phyloP scores from a whole-genome alignment of 768 basidiomycete genomes.

The Paxillus rubicundulus region DNA sequence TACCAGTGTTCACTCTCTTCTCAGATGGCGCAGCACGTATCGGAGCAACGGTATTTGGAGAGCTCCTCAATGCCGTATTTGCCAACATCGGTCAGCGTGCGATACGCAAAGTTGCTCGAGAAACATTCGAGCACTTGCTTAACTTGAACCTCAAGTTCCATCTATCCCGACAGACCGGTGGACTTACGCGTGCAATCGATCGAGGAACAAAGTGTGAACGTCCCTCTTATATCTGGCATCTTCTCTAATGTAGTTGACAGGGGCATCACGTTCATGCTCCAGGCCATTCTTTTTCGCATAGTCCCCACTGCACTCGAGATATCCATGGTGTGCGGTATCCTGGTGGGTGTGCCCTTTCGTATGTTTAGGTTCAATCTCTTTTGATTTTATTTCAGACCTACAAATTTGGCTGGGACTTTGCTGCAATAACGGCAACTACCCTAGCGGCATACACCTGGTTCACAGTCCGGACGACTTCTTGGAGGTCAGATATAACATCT shows the following conservation, averaged over 20 bases:
- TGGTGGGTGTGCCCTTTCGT: conserved; percentile 50
- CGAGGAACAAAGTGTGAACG: conserved; percentile 86
- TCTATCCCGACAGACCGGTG: conserved; percentile 90
- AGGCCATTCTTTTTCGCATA: conserved; percentile 91
- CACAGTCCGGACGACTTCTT: conserved; percentile 92
- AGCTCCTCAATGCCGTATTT: conserved; percentile 93
- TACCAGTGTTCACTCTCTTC: conserved; percentile 1
- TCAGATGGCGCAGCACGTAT: conserved; percentile 89
- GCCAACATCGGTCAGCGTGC: conserved; percentile 94
- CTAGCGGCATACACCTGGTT: conserved; percentile 96
- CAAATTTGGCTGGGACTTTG: conserved; percentile 97
- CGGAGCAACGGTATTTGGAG: conserved; percentile 85
- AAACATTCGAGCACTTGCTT: conserved; percentile 92
- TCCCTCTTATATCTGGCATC: background rate
- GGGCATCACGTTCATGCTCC: conserved; percentile 93
- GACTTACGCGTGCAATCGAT: conserved; percentile 94
- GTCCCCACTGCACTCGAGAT: conserved; percentile 96
- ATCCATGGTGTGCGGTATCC: conserved; percentile 93
- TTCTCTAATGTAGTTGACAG: conserved; percentile 38
- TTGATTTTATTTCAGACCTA: conserved; percentile 61
- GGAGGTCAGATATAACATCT: conserved; percentile 59
- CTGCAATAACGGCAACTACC: conserved; percentile 80
- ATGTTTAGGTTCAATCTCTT: background rate
- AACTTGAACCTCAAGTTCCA: conserved; percentile 92
- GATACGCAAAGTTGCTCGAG: conserved; percentile 90